A percentile compares a stretch with the other conserved stretches of the same genome.
Evolutionary conservation across 1,284 basidiomycete species (phyloP).

Genomic region (Ustilago curta): DNA sequence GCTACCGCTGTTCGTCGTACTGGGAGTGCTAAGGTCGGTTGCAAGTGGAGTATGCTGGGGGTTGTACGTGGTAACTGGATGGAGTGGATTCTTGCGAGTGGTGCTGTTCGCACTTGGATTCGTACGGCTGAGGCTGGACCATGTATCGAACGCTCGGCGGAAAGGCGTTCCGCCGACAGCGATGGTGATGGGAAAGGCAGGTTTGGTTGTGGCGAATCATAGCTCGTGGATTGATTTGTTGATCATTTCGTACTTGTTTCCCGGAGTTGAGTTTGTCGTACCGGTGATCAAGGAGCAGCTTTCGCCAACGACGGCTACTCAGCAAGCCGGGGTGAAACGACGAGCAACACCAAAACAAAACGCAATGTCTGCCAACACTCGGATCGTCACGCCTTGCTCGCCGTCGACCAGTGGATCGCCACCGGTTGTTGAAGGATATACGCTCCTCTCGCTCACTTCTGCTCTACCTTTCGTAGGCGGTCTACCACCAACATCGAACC

Average conservation of each 20-base stretch:
- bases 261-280: slow-evolving; percentile 19
- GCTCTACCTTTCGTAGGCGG: slow-evolving; percentile 12
- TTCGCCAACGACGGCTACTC: neutral
- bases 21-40: slow-evolving; percentile 20
- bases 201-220: slow-evolving; percentile 64
- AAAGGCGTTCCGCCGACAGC: neutral
- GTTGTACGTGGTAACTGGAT: slow-evolving; percentile 2
- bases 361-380: slow-evolving; percentile 46
- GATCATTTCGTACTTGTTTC: slow-evolving; percentile 54
- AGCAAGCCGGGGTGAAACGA: neutral
- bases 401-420: slow-evolving; percentile 6
- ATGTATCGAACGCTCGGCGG: neutral
- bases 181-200: slow-evolving; percentile 40
- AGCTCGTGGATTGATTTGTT: slow-evolving; percentile 63
- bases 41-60: slow-evolving; percentile 9
- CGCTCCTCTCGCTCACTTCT: slow-evolving; percentile 3
- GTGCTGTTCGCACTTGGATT: slow-evolving; percentile 25
- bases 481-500: slow-evolving; percentile 18
- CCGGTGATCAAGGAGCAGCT: slow-evolving; percentile 24
- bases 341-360: slow-evolving; percentile 43
- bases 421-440: slow-evolving; percentile 11
- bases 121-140: slow-evolving; percentile 5
- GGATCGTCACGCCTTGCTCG: slow-evolving; percentile 26
- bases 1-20: slow-evolving; percentile 24
- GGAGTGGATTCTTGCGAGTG: slow-evolving; percentile 1